Percentiles rank a stretch among this genome's conserved stretches.
Evolutionary conservation across 805 yeast species (phyloP).

Genomic region (Komagataella kurtzmanii): DNA sequence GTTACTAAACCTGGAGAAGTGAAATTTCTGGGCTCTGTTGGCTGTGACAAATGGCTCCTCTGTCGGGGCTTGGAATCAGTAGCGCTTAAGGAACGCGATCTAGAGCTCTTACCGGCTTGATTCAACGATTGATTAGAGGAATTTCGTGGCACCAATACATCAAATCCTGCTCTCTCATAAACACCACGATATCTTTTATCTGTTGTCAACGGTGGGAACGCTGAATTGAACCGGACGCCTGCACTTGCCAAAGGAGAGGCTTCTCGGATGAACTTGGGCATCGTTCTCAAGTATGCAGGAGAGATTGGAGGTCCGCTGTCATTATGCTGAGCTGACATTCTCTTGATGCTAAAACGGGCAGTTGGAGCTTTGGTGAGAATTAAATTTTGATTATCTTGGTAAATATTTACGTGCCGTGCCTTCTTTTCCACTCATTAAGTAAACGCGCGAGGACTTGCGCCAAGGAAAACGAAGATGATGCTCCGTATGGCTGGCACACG

Average conservation of each 20-base stretch:
- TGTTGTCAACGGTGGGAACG: conserved; percentile 62
- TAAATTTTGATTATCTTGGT: not conserved
- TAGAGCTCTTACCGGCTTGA: not conserved
- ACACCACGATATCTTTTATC: conserved; percentile 53
- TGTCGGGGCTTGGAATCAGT: not conserved
- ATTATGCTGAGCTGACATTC: not conserved
- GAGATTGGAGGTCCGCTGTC: not conserved
- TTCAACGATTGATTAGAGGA: not conserved
- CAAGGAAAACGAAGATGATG: not conserved
- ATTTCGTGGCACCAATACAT: conserved; percentile 25
- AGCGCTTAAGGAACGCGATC: not conserved
- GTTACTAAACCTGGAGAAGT: not conserved
- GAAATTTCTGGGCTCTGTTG: not conserved
- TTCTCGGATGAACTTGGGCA: conserved; percentile 18
- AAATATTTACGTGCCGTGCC: not conserved
- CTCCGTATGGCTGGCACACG: not conserved
- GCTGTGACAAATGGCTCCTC: not conserved
- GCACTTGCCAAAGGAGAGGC: conserved; percentile 11
- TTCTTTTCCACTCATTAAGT: not conserved
- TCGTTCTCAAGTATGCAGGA: conserved; percentile 11
- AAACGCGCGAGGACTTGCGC: not conserved
- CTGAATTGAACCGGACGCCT: conserved; percentile 27
- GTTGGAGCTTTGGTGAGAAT: not conserved
- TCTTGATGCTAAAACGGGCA: not conserved
- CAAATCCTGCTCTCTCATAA: conserved; percentile 76